Base-by-base conservation (phyloP, 805 yeast species). In the Hanseniaspora thailandica region DNA sequence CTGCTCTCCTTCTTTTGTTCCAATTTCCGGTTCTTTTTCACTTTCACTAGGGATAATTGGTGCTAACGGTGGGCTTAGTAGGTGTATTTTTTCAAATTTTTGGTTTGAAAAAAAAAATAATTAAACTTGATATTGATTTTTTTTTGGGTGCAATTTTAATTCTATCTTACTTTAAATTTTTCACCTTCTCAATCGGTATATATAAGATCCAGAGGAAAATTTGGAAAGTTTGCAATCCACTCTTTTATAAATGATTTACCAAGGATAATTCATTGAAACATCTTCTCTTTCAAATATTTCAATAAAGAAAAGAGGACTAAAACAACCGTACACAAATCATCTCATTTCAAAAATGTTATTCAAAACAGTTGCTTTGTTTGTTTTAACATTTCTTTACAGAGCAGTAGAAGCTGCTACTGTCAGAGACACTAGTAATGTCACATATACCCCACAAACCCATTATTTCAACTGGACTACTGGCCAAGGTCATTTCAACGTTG, bases 401-500 rank as follows among this genome's bases (percentile, higher is more conserved):
- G 3, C 34, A 15, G 17, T n/a, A 10, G 22, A 40, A 13, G 46
- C 38, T 43, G 54, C 48, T 34, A 15, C 36, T 22, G 20, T 20
- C 1, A 39, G 45, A 39, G 19, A 36, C 15, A 47, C 51, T 6
- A 30, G 35, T 13, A 52, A 46, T 17, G 12, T 45, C 26, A 52
- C 55, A 19, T 52, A 45, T 30, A 35, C 48, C 22, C 55, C 47
- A 17, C 45, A 47, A 43, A 78, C 84, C 28, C 87, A 81, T 59
- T 71, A 73, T 12, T 82, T 71, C 74, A 75, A 78, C 66, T 84
- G 77, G 78, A 74, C 81, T 39, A 74, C 86, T 9, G 76, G 78
- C 4, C 78, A 82, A 84, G 84, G 75, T 13, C 56, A 58, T 5
- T 65, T 68, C 28, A 64, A 71, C 56, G 69, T 68, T 8, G 77